Evolutionary conservation across 495 filamentous ascomycete species (phyloP).

Genomic region (Evansstolkia leycettana): DNA sequence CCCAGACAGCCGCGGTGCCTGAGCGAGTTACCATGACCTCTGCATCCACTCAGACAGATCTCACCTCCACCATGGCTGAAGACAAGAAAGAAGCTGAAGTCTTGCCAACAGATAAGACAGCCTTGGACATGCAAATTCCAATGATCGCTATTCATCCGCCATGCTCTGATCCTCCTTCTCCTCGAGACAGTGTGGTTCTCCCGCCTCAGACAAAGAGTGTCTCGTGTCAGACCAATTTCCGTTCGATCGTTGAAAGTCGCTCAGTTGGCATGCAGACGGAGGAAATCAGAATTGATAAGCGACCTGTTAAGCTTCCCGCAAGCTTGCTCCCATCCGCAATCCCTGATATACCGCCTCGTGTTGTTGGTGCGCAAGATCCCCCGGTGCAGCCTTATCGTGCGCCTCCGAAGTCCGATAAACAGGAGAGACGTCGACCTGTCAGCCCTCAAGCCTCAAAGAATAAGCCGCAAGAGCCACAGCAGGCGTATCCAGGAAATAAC

Average conservation of each 20-base stretch:
- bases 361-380: slow-evolving; percentile 10
- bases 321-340: slow-evolving; percentile 64
- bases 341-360: slow-evolving; percentile 21
- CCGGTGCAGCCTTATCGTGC: slow-evolving; percentile 20
- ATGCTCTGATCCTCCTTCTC: slow-evolving; percentile 50
- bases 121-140: slow-evolving; percentile 34
- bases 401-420: slow-evolving; percentile 19
- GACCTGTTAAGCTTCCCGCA: slow-evolving; percentile 59
- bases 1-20: slow-evolving; percentile 3
- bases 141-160: slow-evolving; percentile 57
- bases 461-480: slow-evolving; percentile 32
- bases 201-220: slow-evolving; percentile 53
- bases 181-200: slow-evolving; percentile 44
- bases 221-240: slow-evolving; percentile 38
- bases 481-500: slow-evolving; percentile 71
- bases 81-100: slow-evolving; percentile 4
- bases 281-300: slow-evolving; percentile 65
- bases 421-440: slow-evolving; percentile 9
- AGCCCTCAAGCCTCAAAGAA: slow-evolving; percentile 1
- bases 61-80: slow-evolving; percentile 3
- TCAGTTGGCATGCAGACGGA: slow-evolving; percentile 73
- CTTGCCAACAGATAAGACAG: slow-evolving; percentile 10
- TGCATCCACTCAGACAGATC: slow-evolving; percentile 61
- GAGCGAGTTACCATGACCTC: slow-evolving; percentile 30
- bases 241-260: slow-evolving; percentile 19